Conservation (phyloP, 352 stramenopile genomes). For the Globisporangium echinulatum region DNA sequence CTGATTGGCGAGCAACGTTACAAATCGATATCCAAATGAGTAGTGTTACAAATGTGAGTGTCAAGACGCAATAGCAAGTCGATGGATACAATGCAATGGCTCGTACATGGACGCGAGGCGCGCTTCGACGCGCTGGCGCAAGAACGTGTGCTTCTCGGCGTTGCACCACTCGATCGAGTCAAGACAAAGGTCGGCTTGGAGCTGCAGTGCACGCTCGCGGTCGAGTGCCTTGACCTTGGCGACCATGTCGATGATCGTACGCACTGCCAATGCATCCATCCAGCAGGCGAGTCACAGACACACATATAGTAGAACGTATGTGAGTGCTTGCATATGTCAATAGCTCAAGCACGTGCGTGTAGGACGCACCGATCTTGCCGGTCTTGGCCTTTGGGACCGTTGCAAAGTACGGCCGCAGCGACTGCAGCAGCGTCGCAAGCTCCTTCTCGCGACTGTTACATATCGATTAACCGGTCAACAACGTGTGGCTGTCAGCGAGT, state of each 20-base stretch:
- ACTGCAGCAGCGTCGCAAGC: conserved; percentile 79
- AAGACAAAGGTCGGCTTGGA: conserved; percentile 91
- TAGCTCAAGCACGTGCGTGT: not conserved
- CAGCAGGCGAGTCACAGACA: too few relatives aligned
- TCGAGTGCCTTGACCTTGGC: conserved; percentile 86
- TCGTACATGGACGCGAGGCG: conserved; percentile 87
- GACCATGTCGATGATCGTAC: conserved; percentile 97
- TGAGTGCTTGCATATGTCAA: not conserved
- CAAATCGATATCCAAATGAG: too few relatives aligned
- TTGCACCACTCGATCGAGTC: conserved; percentile 95
- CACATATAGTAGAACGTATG: not conserved
- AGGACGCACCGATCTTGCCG: conserved; percentile 91
- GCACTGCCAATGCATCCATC: conserved; percentile 53
- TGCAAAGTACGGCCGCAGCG: conserved; percentile 91
- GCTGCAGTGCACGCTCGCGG: conserved; percentile 90
- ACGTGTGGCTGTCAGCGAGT: too few relatives aligned
- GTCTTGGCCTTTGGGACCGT: conserved; percentile 97
- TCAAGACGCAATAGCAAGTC: not conserved
- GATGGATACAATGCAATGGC: not conserved
- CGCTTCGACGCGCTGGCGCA: conserved; percentile 96
- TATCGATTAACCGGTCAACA: too few relatives aligned
- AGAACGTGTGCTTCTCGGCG: conserved; percentile 94
- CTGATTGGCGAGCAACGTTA: conserved; percentile 15
- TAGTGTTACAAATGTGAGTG: not conserved
- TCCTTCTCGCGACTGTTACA: conserved; percentile 63